Conservation (phyloP, 2,329 filamentous ascomycete genomes). For the Hymenoscyphus repandus region DNA sequence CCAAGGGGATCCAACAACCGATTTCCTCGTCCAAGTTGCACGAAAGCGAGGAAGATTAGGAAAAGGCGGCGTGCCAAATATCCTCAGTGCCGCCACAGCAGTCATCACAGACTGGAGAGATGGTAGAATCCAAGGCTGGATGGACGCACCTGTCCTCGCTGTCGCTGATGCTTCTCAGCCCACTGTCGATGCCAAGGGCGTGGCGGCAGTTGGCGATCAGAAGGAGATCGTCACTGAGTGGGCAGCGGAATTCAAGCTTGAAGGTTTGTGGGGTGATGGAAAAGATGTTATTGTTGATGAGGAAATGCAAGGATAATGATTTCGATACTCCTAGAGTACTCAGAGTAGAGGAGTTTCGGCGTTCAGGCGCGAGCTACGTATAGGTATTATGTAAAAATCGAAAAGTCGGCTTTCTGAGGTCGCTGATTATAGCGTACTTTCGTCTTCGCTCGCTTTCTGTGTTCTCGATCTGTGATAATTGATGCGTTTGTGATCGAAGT, state of each 20-base stretch:
- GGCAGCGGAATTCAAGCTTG: constrained; percentile 92
- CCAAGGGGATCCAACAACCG: constrained; percentile 72
- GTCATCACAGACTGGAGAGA: constrained; percentile 97
- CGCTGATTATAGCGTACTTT: no score
- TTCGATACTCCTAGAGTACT: not conserved
- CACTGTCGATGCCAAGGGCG: constrained; percentile 34
- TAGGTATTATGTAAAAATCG: not conserved
- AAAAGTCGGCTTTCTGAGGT: not conserved
- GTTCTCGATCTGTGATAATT: no score
- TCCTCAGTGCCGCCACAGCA: constrained; percentile 81
- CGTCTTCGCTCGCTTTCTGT: no score
- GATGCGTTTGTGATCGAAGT: no score
- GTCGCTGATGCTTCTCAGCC: constrained; percentile 39
- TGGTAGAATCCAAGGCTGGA: constrained; percentile 90
- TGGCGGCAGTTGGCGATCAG: constrained; percentile 54
- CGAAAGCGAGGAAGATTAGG: constrained; percentile 86
- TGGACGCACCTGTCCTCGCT: constrained; percentile 65
- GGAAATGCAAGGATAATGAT: constrained; percentile 28
- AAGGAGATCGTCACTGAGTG: constrained; percentile 88
- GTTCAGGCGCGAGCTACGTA: not conserved
- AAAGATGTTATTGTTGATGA: constrained; percentile 23
- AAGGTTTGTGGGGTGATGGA: constrained; percentile 82
- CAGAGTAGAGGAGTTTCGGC: not conserved
- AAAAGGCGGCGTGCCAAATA: constrained; percentile 83
- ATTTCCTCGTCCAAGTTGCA: constrained; percentile 93